phyloP scores from a whole-genome alignment of 202 grass and related monocot genomes.

The Panicum virgatum region DNA sequence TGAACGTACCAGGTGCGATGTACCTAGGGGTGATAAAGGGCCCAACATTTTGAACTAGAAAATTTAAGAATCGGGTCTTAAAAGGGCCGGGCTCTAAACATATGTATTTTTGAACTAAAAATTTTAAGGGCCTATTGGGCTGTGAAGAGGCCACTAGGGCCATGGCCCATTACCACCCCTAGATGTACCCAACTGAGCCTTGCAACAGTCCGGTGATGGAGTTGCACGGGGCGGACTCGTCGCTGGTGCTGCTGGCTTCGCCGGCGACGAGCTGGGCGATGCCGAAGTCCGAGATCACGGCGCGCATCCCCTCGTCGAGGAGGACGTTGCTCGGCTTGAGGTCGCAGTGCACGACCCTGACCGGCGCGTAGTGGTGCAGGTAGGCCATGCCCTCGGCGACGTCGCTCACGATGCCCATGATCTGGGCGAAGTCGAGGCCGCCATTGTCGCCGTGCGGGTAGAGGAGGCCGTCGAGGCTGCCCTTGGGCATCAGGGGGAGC shows the following conservation, averaged over 20 bases:
- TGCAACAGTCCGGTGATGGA: constrained; percentile 73
- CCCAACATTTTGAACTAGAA: too few relatives aligned
- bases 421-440: constrained; percentile 34
- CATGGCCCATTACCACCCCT: too few relatives aligned
- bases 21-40: too few relatives aligned
- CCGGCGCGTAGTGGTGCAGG: constrained; percentile 72
- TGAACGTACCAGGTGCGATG: constrained; percentile 74
- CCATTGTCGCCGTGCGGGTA: constrained; percentile 12
- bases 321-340: constrained; percentile 77
- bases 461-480: constrained; percentile 65
- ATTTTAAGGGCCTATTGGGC: too few relatives aligned
- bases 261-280: constrained; percentile 51
- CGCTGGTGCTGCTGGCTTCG: constrained; percentile 29
- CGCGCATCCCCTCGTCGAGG: constrained; percentile 67
- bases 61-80: too few relatives aligned
- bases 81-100: too few relatives aligned
- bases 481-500: constrained; percentile 57
- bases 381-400: constrained; percentile 70
- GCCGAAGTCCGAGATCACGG: constrained; percentile 67
- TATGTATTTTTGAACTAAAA: too few relatives aligned
- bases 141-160: too few relatives aligned
- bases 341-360: constrained; percentile 68
- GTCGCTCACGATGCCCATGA: constrained; percentile 53
- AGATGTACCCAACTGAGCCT: constrained; percentile 90
- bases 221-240: constrained; percentile 58